Conservation (phyloP, 2,329 filamentous ascomycete species). For the Ceratocystis lukuohia region DNA sequence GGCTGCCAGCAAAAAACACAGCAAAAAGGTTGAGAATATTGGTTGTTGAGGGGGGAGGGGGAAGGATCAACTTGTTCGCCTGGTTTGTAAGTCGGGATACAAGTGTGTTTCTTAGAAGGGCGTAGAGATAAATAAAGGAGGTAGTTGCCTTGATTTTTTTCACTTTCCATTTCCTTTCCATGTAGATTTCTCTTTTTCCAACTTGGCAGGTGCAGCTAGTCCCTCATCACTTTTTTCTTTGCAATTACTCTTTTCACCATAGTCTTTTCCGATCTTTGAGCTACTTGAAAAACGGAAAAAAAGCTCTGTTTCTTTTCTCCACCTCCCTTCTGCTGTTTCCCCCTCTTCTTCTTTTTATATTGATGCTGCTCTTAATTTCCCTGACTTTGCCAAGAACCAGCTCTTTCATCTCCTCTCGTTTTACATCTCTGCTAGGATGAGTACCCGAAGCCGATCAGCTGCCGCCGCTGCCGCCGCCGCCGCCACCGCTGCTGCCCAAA, state of each 20-base stretch:
- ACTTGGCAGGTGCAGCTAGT: too few species aligned
- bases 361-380: not conserved
- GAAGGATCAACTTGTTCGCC: too few species aligned
- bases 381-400: not conserved
- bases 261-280: not conserved
- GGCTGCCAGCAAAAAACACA: not conserved
- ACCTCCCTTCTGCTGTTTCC: not conserved
- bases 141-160: not conserved
- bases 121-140: not conserved
- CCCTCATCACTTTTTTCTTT: not conserved
- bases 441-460: conserved; percentile 2
- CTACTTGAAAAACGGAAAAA: not conserved
- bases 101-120: too few species aligned
- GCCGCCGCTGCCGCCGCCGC: not conserved
- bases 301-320: not conserved
- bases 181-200: not conserved
- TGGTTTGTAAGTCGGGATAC: too few species aligned
- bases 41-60: too few species aligned
- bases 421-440: not conserved
- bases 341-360: not conserved
- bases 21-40: too few species aligned
- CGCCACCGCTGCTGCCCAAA: not conserved
- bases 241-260: not conserved
- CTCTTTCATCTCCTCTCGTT: not conserved
- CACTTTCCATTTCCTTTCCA: not conserved